Percentiles rank a stretch among this genome's conserved stretches.
phyloP scores from a whole-genome alignment of 164 flowering plant genomes.

The Cinnamomum micranthum region DNA sequence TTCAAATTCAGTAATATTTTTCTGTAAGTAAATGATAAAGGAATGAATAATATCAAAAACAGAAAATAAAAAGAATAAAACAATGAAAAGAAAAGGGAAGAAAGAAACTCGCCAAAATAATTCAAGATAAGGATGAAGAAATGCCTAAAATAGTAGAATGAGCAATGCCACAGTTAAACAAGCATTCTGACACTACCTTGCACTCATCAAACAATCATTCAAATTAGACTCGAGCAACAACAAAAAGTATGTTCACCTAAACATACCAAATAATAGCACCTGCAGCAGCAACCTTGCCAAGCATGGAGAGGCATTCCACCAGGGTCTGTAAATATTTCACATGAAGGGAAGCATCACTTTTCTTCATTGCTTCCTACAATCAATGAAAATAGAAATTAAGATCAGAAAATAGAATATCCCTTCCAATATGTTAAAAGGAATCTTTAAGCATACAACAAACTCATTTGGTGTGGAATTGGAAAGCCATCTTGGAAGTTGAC shows the following conservation, averaged over 20 bases:
- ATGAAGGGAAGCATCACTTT: slow-evolving; percentile 85
- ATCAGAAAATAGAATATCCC: background rate
- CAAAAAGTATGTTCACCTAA: background rate
- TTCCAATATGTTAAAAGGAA: background rate
- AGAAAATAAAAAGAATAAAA: background rate
- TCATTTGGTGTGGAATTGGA: slow-evolving; percentile 83
- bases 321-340: slow-evolving; percentile 92
- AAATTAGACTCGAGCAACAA: background rate
- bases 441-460: slow-evolving; percentile 54
- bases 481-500: slow-evolving; percentile 80
- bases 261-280: slow-evolving; percentile 95
- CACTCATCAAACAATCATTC: background rate
- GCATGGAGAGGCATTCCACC: slow-evolving; percentile 95
- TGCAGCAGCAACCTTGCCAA: slow-evolving; percentile 97
- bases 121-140: background rate
- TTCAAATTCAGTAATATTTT: no score
- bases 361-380: slow-evolving; percentile 74
- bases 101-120: background rate
- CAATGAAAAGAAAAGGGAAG: background rate
- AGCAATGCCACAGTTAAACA: no score
- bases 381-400: slow-evolving; percentile 3
- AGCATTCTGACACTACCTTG: background rate
- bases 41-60: no score
- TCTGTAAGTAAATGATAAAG: background rate
- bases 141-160: background rate